phyloP scores from a whole-genome alignment of 2,329 filamentous ascomycete genomes.

The Fusarium floridanum region DNA sequence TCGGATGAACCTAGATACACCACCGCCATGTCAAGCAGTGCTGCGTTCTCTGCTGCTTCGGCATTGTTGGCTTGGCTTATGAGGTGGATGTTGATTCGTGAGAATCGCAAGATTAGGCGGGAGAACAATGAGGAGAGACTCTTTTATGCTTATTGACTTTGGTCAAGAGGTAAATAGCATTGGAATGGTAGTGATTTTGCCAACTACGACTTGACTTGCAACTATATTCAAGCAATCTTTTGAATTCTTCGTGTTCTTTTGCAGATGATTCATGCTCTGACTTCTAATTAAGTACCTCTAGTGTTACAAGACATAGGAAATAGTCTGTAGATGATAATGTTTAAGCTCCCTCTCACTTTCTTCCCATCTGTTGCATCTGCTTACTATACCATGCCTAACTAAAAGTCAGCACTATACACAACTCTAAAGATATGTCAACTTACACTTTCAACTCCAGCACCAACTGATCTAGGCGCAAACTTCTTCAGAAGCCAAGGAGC shows the following conservation, averaged over 20 bases:
- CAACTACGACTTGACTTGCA: background rate
- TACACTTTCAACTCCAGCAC: slow-evolving; percentile 37
- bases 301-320: background rate
- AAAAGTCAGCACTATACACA: background rate
- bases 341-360: background rate
- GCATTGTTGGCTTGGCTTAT: slow-evolving; percentile 41
- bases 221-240: background rate
- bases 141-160: slow-evolving; percentile 5
- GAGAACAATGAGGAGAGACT: slow-evolving; percentile 8
- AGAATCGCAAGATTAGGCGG: slow-evolving; percentile 37
- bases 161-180: no score
- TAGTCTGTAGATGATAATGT: no score
- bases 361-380: slow-evolving; percentile 26
- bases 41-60: slow-evolving; percentile 40
- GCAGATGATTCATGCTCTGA: background rate
- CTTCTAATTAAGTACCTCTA: background rate
- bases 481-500: slow-evolving; percentile 35
- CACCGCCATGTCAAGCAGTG: slow-evolving; percentile 40
- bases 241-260: background rate
- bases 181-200: no score
- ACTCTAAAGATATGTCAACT: accelerated
- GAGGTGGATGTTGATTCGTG: slow-evolving; percentile 41
- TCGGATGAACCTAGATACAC: slow-evolving; percentile 43
- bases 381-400: slow-evolving; percentile 31
- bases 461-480: slow-evolving; percentile 30